Conservation (phyloP, 495 filamentous ascomycete genomes). For the Penicillium pancosmium region DNA sequence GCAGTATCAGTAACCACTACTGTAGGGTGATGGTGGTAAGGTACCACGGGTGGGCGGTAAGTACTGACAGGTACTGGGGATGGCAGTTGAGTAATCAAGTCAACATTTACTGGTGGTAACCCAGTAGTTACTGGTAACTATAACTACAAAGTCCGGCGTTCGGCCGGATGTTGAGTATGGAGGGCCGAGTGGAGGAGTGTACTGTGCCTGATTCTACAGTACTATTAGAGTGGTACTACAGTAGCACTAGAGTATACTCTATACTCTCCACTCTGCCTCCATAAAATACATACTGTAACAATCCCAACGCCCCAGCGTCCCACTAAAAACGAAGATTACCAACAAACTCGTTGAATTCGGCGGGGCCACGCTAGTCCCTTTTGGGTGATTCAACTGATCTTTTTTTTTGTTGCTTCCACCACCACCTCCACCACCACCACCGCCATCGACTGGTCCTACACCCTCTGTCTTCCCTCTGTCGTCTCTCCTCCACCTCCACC, state of each 20-base stretch:
- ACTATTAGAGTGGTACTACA: no score
- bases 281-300: no score
- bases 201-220: no score
- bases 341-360: conserved; percentile 22
- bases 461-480: conserved; percentile 8
- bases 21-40: no score
- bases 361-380: conserved; percentile 28
- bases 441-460: no score
- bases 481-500: conserved; percentile 12
- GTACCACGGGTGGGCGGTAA: no score
- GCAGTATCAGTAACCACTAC: no score
- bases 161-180: not conserved
- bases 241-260: no score
- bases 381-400: conserved; percentile 32
- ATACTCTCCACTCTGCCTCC: no score
- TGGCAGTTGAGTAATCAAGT: conserved; percentile 5
- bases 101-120: no score
- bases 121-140: no score
- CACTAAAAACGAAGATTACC: not conserved
- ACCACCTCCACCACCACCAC: not conserved
- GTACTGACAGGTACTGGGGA: not conserved
- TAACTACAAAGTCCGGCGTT: not conserved
- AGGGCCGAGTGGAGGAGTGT: no score
- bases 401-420: conserved; percentile 22
- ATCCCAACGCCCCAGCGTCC: conserved; percentile 8